Percentiles rank a stretch among this genome's conserved stretches.
Conservation (phyloP, 345 rosid genomes). For the Citrus inodora region DNA sequence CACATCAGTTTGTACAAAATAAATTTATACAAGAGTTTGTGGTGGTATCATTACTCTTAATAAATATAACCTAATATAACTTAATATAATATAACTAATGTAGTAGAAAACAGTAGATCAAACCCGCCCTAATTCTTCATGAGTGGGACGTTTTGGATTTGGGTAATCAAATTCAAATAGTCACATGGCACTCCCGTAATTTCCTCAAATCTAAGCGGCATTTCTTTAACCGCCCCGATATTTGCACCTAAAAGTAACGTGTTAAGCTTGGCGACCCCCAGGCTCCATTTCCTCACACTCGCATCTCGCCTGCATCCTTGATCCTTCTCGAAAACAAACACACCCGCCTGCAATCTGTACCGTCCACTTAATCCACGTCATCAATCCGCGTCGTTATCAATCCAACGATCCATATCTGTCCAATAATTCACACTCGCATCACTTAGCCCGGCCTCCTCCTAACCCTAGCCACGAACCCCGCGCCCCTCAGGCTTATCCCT, state of each 20-base stretch:
- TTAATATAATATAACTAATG: no score
- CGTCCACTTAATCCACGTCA: conserved; percentile 37
- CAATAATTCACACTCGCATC: conserved; percentile 14
- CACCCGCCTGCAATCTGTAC: conserved; percentile 25
- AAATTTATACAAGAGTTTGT: no score
- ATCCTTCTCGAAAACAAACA: conserved; percentile 40
- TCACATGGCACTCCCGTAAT: conserved; percentile 10
- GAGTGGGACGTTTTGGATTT: neutral
- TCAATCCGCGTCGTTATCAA: conserved; percentile 23
- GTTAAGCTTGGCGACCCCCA: conserved; percentile 12
- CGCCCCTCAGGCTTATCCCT: conserved; percentile 22
- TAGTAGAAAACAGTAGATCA: no score
- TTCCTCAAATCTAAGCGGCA: neutral
- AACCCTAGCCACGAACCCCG: conserved; percentile 20
- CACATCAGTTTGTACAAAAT: no score
- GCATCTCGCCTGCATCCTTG: neutral
- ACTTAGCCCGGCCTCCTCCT: neutral
- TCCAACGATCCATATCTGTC: conserved; percentile 25
- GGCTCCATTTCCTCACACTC: neutral
- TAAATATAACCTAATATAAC: no score
- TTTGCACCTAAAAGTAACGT: conserved; percentile 19
- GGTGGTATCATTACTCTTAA: no score
- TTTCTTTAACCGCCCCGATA: conserved; percentile 1
- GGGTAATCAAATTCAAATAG: neutral
- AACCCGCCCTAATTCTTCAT: no score